phyloP scores from a whole-genome alignment of 2,329 filamentous ascomycete species.

The Blumeria graminis region DNA sequence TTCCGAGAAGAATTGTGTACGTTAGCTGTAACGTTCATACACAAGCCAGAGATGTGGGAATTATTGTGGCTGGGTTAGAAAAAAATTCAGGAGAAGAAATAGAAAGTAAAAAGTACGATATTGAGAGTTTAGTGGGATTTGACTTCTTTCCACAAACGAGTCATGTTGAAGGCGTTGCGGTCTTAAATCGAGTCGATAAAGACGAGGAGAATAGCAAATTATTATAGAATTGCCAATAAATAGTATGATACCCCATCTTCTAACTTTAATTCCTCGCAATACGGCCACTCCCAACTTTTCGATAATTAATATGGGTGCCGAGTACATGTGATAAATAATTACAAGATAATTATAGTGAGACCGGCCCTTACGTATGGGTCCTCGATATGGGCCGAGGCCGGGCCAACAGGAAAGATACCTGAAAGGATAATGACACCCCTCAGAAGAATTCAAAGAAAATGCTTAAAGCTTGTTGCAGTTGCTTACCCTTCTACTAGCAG shows the following conservation, averaged over 20 bases:
- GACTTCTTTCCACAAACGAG: slow-evolving; percentile 89
- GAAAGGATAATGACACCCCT: too few species aligned
- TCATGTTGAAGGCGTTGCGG: slow-evolving; percentile 44
- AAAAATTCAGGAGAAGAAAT: slow-evolving; percentile 10
- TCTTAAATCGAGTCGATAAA: slow-evolving; percentile 32
- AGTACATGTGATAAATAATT: too few species aligned
- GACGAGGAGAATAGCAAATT: not conserved
- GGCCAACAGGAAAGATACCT: too few species aligned
- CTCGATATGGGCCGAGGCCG: too few species aligned
- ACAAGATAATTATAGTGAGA: too few species aligned
- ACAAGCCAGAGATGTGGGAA: slow-evolving; percentile 77
- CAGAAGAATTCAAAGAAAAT: too few species aligned
- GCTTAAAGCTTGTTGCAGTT: too few species aligned
- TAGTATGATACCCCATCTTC: not conserved
- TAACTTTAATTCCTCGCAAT: not conserved
- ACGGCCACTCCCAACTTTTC: not conserved
- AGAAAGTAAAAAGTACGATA: slow-evolving; percentile 33
- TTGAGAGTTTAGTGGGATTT: slow-evolving; percentile 79
- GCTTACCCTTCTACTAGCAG: too few species aligned
- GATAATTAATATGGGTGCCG: too few species aligned
- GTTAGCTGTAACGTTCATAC: slow-evolving; percentile 97
- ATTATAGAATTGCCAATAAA: not conserved
- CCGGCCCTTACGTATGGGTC: too few species aligned
- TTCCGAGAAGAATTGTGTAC: slow-evolving; percentile 62
- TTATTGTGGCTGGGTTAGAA: slow-evolving; percentile 49